Percentiles rank a stretch among this genome's conserved stretches.
These are phyloP conservation scores for Candida sonorensis DNA, from an alignment of 805 yeast genomes.

Conservation along the genomic window DNA sequence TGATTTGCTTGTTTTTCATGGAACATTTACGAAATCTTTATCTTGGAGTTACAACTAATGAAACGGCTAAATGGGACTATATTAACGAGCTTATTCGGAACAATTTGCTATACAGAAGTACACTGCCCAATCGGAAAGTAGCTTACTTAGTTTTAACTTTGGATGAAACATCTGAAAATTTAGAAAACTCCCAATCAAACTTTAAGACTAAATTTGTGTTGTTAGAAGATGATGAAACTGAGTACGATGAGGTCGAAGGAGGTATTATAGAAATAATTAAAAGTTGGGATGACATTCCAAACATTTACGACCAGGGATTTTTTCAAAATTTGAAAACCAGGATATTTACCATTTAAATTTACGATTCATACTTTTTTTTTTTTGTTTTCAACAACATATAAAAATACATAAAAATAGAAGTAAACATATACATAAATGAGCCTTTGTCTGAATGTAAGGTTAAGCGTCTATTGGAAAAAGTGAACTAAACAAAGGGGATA, in stretches of 20 bases:
- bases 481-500: too few relatives aligned
- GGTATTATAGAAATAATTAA: slow-evolving; percentile 7
- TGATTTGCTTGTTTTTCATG: slow-evolving; percentile 31
- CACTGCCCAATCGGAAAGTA: background rate
- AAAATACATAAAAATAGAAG: background rate
- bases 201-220: slow-evolving; percentile 2
- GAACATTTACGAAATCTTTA: slow-evolving; percentile 42
- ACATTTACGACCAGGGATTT: slow-evolving; percentile 47
- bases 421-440: too few relatives aligned
- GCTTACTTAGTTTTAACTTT: slow-evolving; percentile 1
- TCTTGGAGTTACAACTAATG: slow-evolving; percentile 53
- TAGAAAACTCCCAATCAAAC: too few relatives aligned
- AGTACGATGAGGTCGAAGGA: slow-evolving; percentile 1
- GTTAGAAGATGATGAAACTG: slow-evolving; percentile 3
- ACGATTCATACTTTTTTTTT: too few relatives aligned
- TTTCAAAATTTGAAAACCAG: slow-evolving; percentile 32
- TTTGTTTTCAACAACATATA: too few relatives aligned
- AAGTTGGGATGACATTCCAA: slow-evolving; percentile 29
- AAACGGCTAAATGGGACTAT: slow-evolving; percentile 46
- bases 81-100: slow-evolving; percentile 32
- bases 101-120: slow-evolving; percentile 24
- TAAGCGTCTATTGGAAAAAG: too few relatives aligned
- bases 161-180: background rate
- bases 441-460: too few relatives aligned
- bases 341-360: slow-evolving; percentile 15